A percentile compares a stretch with the other conserved stretches of the same genome.
Evolutionary conservation across 768 basidiomycete species (phyloP).

Genomic region (Macrolepiota dolichaula): DNA sequence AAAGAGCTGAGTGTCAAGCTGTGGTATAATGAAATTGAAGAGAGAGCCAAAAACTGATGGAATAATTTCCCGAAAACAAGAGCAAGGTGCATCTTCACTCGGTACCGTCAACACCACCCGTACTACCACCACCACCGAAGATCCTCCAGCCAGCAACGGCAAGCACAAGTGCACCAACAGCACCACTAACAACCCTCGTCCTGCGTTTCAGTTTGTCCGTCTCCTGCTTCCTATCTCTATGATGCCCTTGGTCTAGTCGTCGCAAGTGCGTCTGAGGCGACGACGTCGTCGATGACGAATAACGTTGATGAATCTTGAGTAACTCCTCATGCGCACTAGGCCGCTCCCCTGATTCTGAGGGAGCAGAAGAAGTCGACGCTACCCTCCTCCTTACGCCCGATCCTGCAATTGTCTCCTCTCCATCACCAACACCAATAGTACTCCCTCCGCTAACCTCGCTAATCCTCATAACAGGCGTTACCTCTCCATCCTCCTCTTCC

Average conservation of each 20-base stretch:
- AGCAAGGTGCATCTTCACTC: neutral
- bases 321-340: neutral
- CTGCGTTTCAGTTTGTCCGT: slow-evolving; percentile 30
- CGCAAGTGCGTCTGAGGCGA: neutral
- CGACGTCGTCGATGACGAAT: neutral
- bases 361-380: neutral
- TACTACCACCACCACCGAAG: slow-evolving; percentile 31
- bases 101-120: slow-evolving; percentile 5
- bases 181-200: slow-evolving; percentile 13
- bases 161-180: slow-evolving; percentile 26
- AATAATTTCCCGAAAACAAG: neutral
- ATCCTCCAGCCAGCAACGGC: slow-evolving; percentile 30
- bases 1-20: too few species aligned
- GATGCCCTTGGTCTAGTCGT: neutral
- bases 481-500: slow-evolving; percentile 1
- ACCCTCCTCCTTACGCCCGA: neutral
- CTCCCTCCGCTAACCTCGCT: slow-evolving; percentile 2
- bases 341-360: neutral
- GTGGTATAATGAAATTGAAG: too few species aligned
- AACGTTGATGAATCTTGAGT: neutral
- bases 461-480: slow-evolving; percentile 7
- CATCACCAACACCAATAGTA: neutral
- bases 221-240: slow-evolving; percentile 23
- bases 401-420: neutral
- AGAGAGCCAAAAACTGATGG: neutral